Percentiles rank a stretch among this genome's conserved stretches.
These are phyloP conservation scores for Aspergillus leporis DNA, from an alignment of 495 filamentous ascomycete species.

Conservation along the genomic window DNA sequence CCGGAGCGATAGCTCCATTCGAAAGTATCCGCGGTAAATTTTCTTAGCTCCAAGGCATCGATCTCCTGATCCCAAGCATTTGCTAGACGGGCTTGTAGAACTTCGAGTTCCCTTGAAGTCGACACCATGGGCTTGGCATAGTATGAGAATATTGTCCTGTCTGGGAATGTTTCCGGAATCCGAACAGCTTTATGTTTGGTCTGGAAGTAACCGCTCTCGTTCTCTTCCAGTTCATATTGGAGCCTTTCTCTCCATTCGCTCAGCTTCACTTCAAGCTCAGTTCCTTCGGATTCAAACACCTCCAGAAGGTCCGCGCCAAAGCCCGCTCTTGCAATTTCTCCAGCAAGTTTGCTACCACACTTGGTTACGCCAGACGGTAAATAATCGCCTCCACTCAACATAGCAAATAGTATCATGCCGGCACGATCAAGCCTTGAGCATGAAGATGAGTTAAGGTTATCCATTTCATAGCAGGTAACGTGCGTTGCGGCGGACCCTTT, in stretches of 20 bases:
- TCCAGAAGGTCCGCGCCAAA: conserved; percentile 79
- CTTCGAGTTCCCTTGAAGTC: conserved; percentile 54
- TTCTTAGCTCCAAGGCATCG: conserved; percentile 66
- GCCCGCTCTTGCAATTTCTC: conserved; percentile 84
- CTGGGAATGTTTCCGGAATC: conserved; percentile 82
- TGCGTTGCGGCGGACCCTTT: conserved; percentile 75
- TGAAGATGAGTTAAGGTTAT: conserved; percentile 27
- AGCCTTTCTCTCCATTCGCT: conserved; percentile 74
- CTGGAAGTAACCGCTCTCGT: conserved; percentile 80
- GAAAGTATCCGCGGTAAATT: conserved; percentile 75
- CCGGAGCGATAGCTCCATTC: conserved; percentile 80
- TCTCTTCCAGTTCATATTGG: conserved; percentile 73
- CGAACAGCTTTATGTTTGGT: conserved; percentile 69
- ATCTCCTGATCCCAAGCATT: conserved; percentile 65
- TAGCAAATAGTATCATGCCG: conserved; percentile 91
- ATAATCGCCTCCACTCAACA: conserved; percentile 97
- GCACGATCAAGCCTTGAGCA: conserved; percentile 67
- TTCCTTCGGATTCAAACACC: conserved; percentile 48
- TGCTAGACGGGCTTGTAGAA: conserved; percentile 45
- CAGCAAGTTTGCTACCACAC: conserved; percentile 84
- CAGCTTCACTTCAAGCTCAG: conserved; percentile 49
- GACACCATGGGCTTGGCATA: conserved; percentile 88
- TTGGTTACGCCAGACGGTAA: conserved; percentile 83
- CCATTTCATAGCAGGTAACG: conserved; percentile 72
- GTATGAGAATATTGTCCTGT: conserved; percentile 73